Evolutionary conservation across 202 grass and related monocot genomes (phyloP).

Genomic region (Zoysia matrella): DNA sequence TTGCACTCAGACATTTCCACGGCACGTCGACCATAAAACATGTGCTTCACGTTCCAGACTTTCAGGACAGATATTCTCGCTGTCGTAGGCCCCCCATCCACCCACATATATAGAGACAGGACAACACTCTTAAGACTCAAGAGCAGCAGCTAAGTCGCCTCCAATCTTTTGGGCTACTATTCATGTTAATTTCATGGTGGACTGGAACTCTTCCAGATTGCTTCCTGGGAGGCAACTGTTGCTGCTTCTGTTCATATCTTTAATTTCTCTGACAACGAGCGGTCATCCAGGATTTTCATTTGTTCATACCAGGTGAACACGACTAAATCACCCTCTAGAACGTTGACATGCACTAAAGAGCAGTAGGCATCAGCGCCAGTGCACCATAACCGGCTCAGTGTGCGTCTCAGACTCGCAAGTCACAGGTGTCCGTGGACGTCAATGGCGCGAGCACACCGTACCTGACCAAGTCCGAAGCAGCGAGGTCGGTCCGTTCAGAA

Average conservation of each 20-base stretch:
- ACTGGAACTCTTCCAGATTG: neutral
- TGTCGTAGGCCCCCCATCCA: too few species aligned
- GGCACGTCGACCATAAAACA: neutral
- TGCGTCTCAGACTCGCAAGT: neutral
- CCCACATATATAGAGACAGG: too few species aligned
- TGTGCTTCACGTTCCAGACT: neutral
- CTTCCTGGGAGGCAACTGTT: slow-evolving; percentile 25
- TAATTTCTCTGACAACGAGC: slow-evolving; percentile 20
- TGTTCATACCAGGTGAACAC: slow-evolving; percentile 48
- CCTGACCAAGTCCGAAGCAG: slow-evolving; percentile 29
- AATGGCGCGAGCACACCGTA: neutral
- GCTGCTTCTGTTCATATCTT: slow-evolving; percentile 6
- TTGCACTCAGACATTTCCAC: neutral
- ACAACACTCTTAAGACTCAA: neutral
- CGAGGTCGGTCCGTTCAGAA: slow-evolving; percentile 31
- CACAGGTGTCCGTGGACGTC: neutral
- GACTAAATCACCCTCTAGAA: slow-evolving; percentile 32
- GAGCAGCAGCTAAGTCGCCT: neutral
- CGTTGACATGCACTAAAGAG: neutral
- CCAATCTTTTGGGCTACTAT: slow-evolving; percentile 11
- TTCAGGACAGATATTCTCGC: neutral
- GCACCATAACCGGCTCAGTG: slow-evolving; percentile 1
- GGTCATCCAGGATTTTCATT: neutral
- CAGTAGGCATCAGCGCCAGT: slow-evolving; percentile 12
- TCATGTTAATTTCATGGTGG: neutral